Conservation (phyloP, 2,329 filamentous ascomycete genomes). For the Periglandula ipomoeae region DNA sequence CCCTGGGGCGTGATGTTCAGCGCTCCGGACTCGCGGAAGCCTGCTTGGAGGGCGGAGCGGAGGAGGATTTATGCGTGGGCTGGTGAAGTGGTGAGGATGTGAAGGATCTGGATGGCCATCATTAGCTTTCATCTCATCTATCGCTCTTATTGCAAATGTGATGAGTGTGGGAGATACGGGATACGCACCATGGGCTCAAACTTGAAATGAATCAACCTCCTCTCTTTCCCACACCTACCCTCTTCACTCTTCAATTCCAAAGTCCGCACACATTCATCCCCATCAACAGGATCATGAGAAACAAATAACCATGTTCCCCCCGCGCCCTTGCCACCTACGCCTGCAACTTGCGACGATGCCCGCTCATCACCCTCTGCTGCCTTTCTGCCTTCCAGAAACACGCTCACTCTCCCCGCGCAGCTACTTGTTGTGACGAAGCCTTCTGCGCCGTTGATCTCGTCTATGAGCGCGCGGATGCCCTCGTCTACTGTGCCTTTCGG, state of each 20-base stretch:
- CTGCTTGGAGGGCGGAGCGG: conserved; percentile 66
- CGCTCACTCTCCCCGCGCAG: conserved; percentile 77
- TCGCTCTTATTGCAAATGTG: no score
- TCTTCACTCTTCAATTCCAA: conserved; percentile 17
- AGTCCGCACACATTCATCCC: conserved; percentile 21
- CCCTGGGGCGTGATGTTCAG: conserved; percentile 46
- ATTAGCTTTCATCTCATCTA: conserved; percentile 42
- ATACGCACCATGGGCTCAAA: conserved; percentile 84
- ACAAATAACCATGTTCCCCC: conserved; percentile 82
- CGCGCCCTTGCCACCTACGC: conserved; percentile 75
- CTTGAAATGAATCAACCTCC: conserved; percentile 68
- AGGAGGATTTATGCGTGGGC: conserved; percentile 68
- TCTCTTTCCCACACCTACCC: conserved; percentile 11
- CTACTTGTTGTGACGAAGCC: conserved; percentile 89
- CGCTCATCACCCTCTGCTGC: conserved; percentile 12
- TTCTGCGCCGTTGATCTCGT: conserved; percentile 62
- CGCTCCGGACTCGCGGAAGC: conserved; percentile 85
- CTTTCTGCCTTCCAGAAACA: conserved; percentile 75
- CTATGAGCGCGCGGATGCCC: conserved; percentile 68
- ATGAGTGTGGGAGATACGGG: no score
- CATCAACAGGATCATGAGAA: conserved; percentile 58
- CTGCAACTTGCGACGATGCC: conserved; percentile 33
- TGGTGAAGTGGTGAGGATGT: conserved; percentile 70
- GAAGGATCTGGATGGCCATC: conserved; percentile 62
- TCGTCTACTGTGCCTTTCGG: conserved; percentile 83